These are phyloP conservation scores for Parafenestella ontariensis DNA, from an alignment of 2,329 filamentous ascomycete genomes.

Conservation along the genomic window DNA sequence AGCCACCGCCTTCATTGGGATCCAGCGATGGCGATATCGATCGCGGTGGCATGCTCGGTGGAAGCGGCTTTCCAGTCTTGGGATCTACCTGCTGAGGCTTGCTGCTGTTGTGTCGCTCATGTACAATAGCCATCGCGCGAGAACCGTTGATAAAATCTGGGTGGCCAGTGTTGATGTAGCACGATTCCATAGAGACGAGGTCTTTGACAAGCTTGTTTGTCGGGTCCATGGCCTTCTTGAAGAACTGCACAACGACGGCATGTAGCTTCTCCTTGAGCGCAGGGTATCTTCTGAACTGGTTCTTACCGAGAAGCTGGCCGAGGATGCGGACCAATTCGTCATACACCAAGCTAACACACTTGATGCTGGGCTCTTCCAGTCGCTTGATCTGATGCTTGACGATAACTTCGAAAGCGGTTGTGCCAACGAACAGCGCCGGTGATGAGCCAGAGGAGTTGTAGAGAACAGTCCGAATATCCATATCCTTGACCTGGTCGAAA, in stretches of 20 bases:
- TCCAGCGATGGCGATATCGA: slow-evolving; percentile 78
- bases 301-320: slow-evolving; percentile 85
- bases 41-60: slow-evolving; percentile 70
- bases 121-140: slow-evolving; percentile 96
- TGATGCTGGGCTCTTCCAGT: slow-evolving; percentile 93
- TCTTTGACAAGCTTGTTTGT: slow-evolving; percentile 97
- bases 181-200: slow-evolving; percentile 92
- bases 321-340: slow-evolving; percentile 97
- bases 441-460: slow-evolving; percentile 99
- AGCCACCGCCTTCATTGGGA: slow-evolving; percentile 69
- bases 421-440: slow-evolving; percentile 94
- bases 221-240: slow-evolving; percentile 98
- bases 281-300: slow-evolving; percentile 92
- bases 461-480: slow-evolving; percentile 94
- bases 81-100: slow-evolving; percentile 96
- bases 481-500: slow-evolving; percentile 96
- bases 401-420: slow-evolving; percentile 96
- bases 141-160: slow-evolving; percentile 98
- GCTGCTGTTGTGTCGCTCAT: slow-evolving; percentile 81
- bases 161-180: slow-evolving; percentile 98
- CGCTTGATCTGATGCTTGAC: slow-evolving; percentile 99
- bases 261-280: slow-evolving; percentile 96
- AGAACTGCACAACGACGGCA: slow-evolving; percentile 87
- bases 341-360: slow-evolving; percentile 96
- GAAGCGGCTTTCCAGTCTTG: slow-evolving; percentile 95